phyloP scores from a whole-genome alignment of 306 rosid species.

The Fragaria ananassa region DNA sequence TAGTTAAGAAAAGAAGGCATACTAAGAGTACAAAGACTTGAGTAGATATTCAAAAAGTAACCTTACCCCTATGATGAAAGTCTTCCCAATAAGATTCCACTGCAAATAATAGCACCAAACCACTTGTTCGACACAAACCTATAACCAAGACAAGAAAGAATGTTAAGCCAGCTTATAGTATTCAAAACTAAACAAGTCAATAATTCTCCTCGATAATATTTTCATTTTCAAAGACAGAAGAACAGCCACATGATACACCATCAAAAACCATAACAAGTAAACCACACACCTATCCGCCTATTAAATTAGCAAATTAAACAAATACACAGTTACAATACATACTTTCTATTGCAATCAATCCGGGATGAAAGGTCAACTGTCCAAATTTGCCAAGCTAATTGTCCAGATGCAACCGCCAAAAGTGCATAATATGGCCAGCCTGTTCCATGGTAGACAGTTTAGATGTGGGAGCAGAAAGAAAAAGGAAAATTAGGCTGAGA shows the following conservation, averaged over 20 bases:
- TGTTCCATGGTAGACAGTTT: slow-evolving; percentile 32
- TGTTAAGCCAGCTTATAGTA: slow-evolving; percentile 12
- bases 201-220: background rate
- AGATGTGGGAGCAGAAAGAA: background rate
- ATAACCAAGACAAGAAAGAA: slow-evolving; percentile 19
- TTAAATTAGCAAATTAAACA: background rate
- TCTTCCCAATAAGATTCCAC: slow-evolving; percentile 72
- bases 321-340: slow-evolving; percentile 19
- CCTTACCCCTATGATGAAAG: slow-evolving; percentile 43
- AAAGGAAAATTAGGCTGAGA: slow-evolving; percentile 8
- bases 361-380: slow-evolving; percentile 72
- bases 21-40: background rate
- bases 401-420: slow-evolving; percentile 78
- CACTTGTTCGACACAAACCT: slow-evolving; percentile 95
- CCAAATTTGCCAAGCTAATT: slow-evolving; percentile 80
- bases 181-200: slow-evolving; percentile 15
- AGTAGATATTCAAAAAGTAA: background rate
- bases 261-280: background rate
- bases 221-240: background rate
- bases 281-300: background rate
- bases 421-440: slow-evolving; percentile 84
- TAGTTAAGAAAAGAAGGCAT: background rate
- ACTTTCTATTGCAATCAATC: slow-evolving; percentile 81
- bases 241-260: background rate
- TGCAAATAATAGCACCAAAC: slow-evolving; percentile 86